Evolutionary conservation across 257 asterid genomes (phyloP), one percentile per base, ranked within the genome.

Genomic region (Asclepias syriaca): DNA sequence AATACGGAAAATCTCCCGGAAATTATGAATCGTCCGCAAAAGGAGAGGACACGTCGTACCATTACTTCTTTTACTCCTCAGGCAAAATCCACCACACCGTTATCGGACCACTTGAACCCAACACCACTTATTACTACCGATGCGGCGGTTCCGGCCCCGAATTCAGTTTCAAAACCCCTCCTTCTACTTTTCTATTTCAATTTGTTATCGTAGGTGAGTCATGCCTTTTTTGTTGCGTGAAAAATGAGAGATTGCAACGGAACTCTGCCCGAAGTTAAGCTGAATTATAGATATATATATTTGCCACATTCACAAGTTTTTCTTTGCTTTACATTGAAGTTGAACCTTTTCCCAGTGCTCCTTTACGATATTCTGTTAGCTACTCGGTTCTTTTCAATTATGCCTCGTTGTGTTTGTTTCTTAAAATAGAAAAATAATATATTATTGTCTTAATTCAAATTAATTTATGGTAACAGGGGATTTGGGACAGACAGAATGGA

Each of bases 401-500:
- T 40, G 46, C 46, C 6, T 7, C 4, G 4, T 34, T 34, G 1
- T 1, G 37, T 34, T 34, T 2, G 37, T 48, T 48, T 11, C 16
- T 49, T 12, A 12, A 49, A 49, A 49, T 29, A 29, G 34, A 29
- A 29, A 29, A 29, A 29, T 29, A 1, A 29, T 29, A 1, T 29
- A 29, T 29, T 29, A 29, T 29, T 29, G 0, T 29, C 34, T 1
- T 29, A 29, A 29, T 34, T 34, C 5, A 4, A 34, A 3, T 34
- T 34, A 34, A 34, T 70, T 43, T 54, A n/a, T 0, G 66, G n/a
- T 5, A 7, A 45, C 66, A 90, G 98, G 98, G 2, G 98, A 92
- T 72, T 72, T 88, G 18, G 98, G 98, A 39, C 98, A 92, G 82
- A 90, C 98, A 3, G 93, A 85, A 70, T 93, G 97, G 96, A 90